These are phyloP conservation scores for Populus tremula DNA, from an alignment of 345 rosid genomes.

Conservation along the genomic window DNA sequence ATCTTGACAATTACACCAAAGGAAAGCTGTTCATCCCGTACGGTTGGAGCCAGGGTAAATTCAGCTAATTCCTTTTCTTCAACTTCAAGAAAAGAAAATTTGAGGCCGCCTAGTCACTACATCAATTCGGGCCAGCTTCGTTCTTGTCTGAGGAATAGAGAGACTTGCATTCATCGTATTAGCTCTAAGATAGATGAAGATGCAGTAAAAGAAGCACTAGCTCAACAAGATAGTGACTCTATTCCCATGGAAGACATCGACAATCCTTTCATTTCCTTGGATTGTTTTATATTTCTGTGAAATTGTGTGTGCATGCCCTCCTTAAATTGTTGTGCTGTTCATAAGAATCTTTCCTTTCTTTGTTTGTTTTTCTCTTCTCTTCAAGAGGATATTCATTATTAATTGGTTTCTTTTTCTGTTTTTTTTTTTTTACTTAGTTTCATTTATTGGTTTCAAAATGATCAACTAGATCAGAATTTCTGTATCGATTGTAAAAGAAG, in stretches of 20 bases:
- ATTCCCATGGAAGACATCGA: conserved; percentile 51
- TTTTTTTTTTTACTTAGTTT: neutral
- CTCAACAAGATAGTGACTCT: conserved; percentile 28
- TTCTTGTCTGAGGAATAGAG: conserved; percentile 35
- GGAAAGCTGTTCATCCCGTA: conserved; percentile 35
- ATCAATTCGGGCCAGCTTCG: conserved; percentile 17
- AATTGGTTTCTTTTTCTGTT: neutral
- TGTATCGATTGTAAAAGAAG: neutral
- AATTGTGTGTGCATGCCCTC: conserved; percentile 8
- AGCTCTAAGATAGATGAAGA: conserved; percentile 52
- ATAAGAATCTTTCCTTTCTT: neutral
- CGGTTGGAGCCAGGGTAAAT: conserved; percentile 26
- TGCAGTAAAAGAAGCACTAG: conserved; percentile 36
- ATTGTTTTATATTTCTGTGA: conserved; percentile 86
- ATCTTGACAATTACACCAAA: conserved; percentile 11
- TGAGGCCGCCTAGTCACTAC: conserved; percentile 33
- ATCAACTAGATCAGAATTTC: conserved; percentile 9
- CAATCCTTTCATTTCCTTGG: conserved; percentile 80
- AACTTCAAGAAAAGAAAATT: conserved; percentile 32
- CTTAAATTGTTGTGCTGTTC: neutral
- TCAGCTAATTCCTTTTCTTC: conserved; percentile 29
- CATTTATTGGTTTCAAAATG: neutral
- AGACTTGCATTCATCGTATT: conserved; percentile 55
- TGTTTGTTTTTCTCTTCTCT: neutral
- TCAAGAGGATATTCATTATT: neutral